These are phyloP conservation scores for Aureobasidium leucospermi DNA, from an alignment of 2,329 filamentous ascomycete species.

Conservation along the genomic window DNA sequence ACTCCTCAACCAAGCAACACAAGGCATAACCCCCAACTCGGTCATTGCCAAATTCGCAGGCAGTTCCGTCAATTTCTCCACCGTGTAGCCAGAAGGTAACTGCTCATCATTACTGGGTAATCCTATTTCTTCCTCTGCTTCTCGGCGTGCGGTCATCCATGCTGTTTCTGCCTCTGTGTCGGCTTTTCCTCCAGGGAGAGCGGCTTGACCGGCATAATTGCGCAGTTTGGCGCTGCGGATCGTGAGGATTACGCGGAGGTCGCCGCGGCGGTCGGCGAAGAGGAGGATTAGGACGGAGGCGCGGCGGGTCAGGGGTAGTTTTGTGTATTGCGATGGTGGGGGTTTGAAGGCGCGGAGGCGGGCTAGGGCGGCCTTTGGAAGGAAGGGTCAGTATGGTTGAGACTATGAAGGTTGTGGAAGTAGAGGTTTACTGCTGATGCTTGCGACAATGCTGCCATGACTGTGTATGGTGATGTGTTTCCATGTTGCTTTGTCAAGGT, in stretches of 20 bases:
- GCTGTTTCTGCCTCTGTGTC: conserved; percentile 48
- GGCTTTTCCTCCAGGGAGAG: conserved; percentile 68
- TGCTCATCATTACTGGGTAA: conserved; percentile 63
- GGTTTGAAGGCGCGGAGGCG: conserved; percentile 49
- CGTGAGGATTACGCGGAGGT: conserved; percentile 61
- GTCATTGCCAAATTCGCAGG: conserved; percentile 51
- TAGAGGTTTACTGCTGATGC: conserved; percentile 13
- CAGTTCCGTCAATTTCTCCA: conserved; percentile 82
- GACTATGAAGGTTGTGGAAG: no score
- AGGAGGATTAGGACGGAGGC: conserved; percentile 84
- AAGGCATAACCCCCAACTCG: conserved; percentile 43
- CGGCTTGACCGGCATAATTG: conserved; percentile 73
- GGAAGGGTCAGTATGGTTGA: background rate
- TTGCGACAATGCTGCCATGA: conserved; percentile 18
- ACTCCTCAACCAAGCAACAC: conserved; percentile 58
- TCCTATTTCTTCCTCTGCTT: conserved; percentile 90
- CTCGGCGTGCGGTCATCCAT: conserved; percentile 78
- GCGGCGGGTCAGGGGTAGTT: conserved; percentile 55
- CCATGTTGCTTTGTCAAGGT: background rate
- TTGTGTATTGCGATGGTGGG: conserved; percentile 51
- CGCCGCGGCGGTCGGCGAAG: conserved; percentile 75
- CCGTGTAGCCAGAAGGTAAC: conserved; percentile 68
- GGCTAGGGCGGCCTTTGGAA: conserved; percentile 39
- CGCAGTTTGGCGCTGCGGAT: conserved; percentile 53
- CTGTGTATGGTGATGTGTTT: background rate